These are phyloP conservation scores for Geotrichum aggregatum DNA, from an alignment of 1,139 yeast genomes.

Conservation along the genomic window DNA sequence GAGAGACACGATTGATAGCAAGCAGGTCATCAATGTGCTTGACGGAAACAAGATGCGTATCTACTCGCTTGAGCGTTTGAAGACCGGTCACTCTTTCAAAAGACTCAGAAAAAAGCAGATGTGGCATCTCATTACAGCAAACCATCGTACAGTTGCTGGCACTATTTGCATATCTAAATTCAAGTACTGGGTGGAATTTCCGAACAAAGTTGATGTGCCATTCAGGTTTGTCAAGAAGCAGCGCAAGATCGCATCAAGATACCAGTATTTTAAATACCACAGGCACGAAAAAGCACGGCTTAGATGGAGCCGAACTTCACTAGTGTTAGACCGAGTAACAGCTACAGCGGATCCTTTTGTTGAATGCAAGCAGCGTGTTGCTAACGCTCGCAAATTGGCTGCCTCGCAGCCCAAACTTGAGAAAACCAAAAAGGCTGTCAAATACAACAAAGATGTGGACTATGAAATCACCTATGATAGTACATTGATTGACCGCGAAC, in stretches of 20 bases:
- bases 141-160: constrained; percentile 14
- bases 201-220: constrained; percentile 12
- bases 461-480: constrained; percentile 24
- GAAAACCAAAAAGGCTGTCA: constrained; percentile 5
- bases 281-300: constrained; percentile 12
- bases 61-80: constrained; percentile 16
- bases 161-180: constrained; percentile 8
- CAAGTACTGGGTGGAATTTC: constrained; percentile 20
- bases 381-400: constrained; percentile 14
- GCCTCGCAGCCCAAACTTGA: constrained; percentile 2
- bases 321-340: constrained; percentile 19
- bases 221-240: constrained; percentile 18
- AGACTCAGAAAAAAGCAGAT: constrained; percentile 4
- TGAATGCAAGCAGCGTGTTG: constrained; percentile 18
- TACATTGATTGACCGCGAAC: constrained; percentile 22
- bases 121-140: constrained; percentile 16
- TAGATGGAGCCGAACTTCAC: constrained; percentile 16
- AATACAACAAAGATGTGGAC: constrained; percentile 17
- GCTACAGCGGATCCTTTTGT: constrained; percentile 12
- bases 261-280: constrained; percentile 16
- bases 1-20: constrained; percentile 13
- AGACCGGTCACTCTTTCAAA: background rate
- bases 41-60: constrained; percentile 18
- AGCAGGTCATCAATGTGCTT: constrained; percentile 18
- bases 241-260: constrained; percentile 10